Conservation (phyloP, 2,329 filamentous ascomycete species). For the Fusarium sp. region DNA sequence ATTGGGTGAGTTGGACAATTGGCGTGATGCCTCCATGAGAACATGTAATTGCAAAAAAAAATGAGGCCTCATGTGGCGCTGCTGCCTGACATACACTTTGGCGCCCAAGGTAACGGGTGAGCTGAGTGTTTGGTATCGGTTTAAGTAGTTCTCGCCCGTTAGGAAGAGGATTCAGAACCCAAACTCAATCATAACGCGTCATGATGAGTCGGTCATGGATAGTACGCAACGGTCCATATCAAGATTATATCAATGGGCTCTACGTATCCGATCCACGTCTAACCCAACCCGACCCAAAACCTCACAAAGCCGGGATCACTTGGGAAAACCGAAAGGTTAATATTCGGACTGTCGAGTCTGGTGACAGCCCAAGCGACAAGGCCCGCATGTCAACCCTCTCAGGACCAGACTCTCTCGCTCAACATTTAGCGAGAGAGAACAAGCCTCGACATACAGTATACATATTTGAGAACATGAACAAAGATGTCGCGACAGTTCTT, state of each 20-base stretch:
- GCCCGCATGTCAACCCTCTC: background rate
- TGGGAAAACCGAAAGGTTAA: background rate
- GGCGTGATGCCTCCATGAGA: too few relatives aligned
- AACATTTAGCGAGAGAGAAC: background rate
- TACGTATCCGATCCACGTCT: background rate
- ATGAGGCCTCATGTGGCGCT: too few relatives aligned
- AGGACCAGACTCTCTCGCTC: background rate
- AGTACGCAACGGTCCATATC: background rate
- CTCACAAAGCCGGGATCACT: background rate
- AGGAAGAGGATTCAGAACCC: too few relatives aligned
- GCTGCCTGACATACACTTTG: too few relatives aligned
- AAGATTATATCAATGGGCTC: background rate
- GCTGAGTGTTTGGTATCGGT: too few relatives aligned
- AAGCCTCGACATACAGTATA: background rate
- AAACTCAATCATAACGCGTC: background rate
- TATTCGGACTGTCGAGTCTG: background rate
- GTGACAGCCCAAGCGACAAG: background rate
- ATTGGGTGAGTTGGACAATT: too few relatives aligned
- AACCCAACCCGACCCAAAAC: background rate
- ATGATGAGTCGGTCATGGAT: background rate
- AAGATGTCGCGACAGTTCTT: constrained; percentile 2
- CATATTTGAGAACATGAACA: constrained; percentile 12
- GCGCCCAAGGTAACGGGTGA: too few relatives aligned
- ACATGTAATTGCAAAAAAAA: too few relatives aligned
- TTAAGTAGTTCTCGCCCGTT: too few relatives aligned